Base-by-base conservation (phyloP, 2,329 filamentous ascomycete species). In the Botrytis hyacinthi region DNA sequence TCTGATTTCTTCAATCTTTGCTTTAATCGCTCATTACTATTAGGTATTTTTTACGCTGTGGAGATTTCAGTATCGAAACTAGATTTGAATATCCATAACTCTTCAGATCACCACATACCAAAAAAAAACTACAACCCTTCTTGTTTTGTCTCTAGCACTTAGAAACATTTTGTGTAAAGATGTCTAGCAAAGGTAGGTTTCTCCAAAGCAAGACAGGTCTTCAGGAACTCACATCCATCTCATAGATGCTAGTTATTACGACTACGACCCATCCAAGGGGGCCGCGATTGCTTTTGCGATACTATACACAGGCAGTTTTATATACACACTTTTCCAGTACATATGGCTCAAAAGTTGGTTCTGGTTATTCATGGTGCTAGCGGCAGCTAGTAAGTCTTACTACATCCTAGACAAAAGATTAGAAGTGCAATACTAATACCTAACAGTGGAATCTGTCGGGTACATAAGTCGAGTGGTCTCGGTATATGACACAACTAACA, bases 301-400 rank as follows among this genome's bases (percentile, higher is more conserved):
- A 20, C 40, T 74, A 12, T 74, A 74, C 14, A 74, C 65, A 12
- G 46, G 35, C 12, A 32, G 54, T 26, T 69, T 54, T 37, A 32
- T 48, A 18, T 42, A n/a, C 2, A 74, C 73, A 7, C 16, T 57
- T 16, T 60, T 61, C 32, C 73, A 74, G 22, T 74, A 70, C 48
- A 57, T 74, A 37, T 73, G 57, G 63, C 68, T 54, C n/a, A 51
- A 60, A 65, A 57, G 70, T 46, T 74, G 73, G 73, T 72, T 74
- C 66, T 74, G 73, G 73, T 16, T 72, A 32, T 72, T 73, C 73
- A 73, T 73, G 65, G 73, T 74, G 5, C 42, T 74, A 18, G 73
- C 73, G 20, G 61, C 73, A 40, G 29, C 60, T 9, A 74, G 72
- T 73, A 46, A 46, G 66, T 71, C 59, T n/a, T 35, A 48, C 32